These are phyloP conservation scores for Exophiala alcalophila DNA, from an alignment of 2,329 filamentous ascomycete species.

Conservation along the genomic window DNA sequence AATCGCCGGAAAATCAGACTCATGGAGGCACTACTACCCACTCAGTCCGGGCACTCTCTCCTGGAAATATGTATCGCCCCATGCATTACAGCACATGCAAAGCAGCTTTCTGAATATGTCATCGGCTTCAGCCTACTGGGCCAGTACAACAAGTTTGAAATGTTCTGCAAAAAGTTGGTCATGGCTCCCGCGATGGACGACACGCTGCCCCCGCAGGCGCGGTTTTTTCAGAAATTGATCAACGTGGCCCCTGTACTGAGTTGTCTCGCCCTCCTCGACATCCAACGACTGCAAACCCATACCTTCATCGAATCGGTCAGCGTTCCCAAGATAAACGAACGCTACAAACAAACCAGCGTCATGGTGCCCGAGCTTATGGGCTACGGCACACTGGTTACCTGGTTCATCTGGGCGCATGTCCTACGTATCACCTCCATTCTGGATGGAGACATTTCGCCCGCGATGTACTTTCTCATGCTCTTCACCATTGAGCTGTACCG, in stretches of 20 bases:
- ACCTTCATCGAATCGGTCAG: constrained; percentile 5
- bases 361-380: constrained; percentile 1
- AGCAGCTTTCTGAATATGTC: constrained; percentile 1
- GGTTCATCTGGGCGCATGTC: constrained; percentile 18
- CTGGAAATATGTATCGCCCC: constrained; percentile 5
- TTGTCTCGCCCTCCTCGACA: constrained; percentile 7
- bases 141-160: not conserved
- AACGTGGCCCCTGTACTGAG: constrained; percentile 11
- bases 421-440: constrained; percentile 7
- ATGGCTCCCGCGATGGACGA: not conserved
- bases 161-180: constrained; percentile 1
- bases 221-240: constrained; percentile 3
- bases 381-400: constrained; percentile 10
- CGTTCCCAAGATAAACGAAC: not conserved
- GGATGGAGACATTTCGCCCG: constrained; percentile 8
- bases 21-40: not conserved
- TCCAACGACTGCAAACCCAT: constrained; percentile 1
- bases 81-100: constrained; percentile 7
- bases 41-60: not conserved
- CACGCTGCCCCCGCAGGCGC: not conserved
- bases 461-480: constrained; percentile 12
- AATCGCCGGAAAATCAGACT: too few species aligned
- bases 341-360: constrained; percentile 1
- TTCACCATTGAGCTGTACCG: constrained; percentile 16
- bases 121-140: not conserved